Conservation (phyloP, 2,329 filamentous ascomycete genomes). For the Neurospora sp. region DNA sequence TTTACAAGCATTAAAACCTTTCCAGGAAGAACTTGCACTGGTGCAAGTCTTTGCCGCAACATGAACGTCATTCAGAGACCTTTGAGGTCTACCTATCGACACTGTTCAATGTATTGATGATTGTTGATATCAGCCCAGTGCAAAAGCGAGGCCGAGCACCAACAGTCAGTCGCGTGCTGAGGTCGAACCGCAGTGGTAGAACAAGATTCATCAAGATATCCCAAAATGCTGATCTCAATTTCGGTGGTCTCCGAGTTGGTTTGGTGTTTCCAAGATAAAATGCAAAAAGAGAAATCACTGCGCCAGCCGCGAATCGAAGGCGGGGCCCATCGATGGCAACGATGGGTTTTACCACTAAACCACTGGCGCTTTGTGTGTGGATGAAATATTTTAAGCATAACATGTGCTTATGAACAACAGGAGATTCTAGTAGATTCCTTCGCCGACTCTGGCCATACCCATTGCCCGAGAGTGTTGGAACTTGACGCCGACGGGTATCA, state of each 20-base stretch:
- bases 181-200: neutral
- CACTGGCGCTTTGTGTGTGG: conserved; percentile 21
- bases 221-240: neutral
- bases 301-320: conserved; percentile 19
- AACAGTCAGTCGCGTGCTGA: neutral
- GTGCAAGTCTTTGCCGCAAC: neutral
- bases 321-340: conserved; percentile 40
- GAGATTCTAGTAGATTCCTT: too few species aligned
- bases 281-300: neutral
- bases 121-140: neutral
- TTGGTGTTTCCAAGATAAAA: neutral
- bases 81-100: neutral
- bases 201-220: neutral
- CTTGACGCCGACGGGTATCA: too few species aligned
- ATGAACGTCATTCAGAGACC: neutral
- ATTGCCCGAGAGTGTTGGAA: too few species aligned
- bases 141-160: too few species aligned
- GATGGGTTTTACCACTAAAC: conserved; percentile 45
- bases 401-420: neutral
- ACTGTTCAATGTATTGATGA: neutral
- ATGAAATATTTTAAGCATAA: neutral
- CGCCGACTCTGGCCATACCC: too few species aligned
- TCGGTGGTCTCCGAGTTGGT: neutral
- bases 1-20: too few species aligned
- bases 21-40: neutral